Evolutionary conservation across 192 early-diverging fungal genomes (phyloP), one percentile per base, ranked within the genome.

Genomic region (Mortierella claussenii): DNA sequence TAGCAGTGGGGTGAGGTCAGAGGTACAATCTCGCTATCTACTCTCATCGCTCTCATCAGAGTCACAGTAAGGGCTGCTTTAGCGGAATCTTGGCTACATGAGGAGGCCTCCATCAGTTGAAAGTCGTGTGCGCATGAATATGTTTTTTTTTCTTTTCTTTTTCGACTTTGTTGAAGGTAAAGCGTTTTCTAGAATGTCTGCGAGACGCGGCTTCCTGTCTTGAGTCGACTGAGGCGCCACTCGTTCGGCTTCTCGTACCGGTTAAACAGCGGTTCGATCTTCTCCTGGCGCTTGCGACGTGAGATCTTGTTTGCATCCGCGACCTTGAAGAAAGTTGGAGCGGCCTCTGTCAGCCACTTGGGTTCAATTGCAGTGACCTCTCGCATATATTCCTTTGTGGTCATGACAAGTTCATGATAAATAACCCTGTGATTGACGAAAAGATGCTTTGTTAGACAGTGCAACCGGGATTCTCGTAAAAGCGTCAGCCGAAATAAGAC

Each of bases 251-350:
- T 94, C 70, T 98, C 96, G 84, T 92, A 97, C 64, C 90, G 87
- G 82, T 94, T 95, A 78, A 84, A 94, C 52, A 99, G 78, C 17
- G 97, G 97, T 83, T 99, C 78, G 71, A 99, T 89, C 62, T 90
- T 91, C 83, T 99, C 97, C 59, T 93, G 88, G 58, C 92, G 85
- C 83, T 99, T 99, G 48, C 96, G 92, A 31, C 95, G 93, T 32
- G 89, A 92, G 36, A 99, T 93, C 71, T 93, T 95, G 83, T 96
- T 97, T 0, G 92, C 91, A 79, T 99, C 98, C 32, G 94, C 93
- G 40, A 92, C 87, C 80, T 93, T 93, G 83, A 97, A 99, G 83
- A 97, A 98, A n/a, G 90, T 97, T 24, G 98, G 98, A 17, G 96
- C 97, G n/a, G 94, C 94, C 67, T 96, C 95, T n/a, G 91, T 89